These are phyloP conservation scores for Penicillium psychrofluorescens DNA, from an alignment of 495 filamentous ascomycete species.

Conservation along the genomic window DNA sequence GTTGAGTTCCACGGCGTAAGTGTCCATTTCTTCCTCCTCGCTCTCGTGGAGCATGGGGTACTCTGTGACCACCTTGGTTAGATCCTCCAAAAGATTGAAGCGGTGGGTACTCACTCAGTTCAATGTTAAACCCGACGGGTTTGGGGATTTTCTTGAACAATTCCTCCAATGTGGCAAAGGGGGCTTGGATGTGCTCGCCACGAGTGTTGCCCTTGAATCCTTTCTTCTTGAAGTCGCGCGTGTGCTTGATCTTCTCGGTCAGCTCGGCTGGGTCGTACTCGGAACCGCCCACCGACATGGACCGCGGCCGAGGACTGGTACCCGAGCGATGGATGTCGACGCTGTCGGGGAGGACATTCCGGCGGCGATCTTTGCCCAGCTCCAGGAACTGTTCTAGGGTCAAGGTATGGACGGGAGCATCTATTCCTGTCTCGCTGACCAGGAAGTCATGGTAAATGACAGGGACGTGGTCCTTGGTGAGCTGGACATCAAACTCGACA, in stretches of 20 bases:
- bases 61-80: constrained; percentile 39
- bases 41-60: constrained; percentile 96
- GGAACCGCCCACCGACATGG: constrained; percentile 51
- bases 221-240: constrained; percentile 83
- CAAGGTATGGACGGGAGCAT: constrained; percentile 91
- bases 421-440: constrained; percentile 96
- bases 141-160: constrained; percentile 79
- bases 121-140: constrained; percentile 90
- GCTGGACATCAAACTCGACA: constrained; percentile 92
- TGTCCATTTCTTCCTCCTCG: constrained; percentile 95
- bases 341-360: constrained; percentile 5
- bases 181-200: constrained; percentile 87
- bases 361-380: constrained; percentile 49
- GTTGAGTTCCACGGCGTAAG: constrained; percentile 93
- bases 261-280: constrained; percentile 52
- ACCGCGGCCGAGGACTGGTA: constrained; percentile 33
- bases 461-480: constrained; percentile 97
- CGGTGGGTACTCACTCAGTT: constrained; percentile 60
- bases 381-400: constrained; percentile 91
- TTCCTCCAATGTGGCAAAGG: constrained; percentile 91
- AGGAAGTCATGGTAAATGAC: constrained; percentile 99
- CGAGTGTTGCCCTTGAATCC: constrained; percentile 95
- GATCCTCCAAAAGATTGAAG: constrained; percentile 18
- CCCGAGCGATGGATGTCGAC: constrained; percentile 8
- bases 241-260: constrained; percentile 93